Percentiles rank a stretch among this genome's conserved stretches.
Evolutionary conservation across 73 alveolate genomes (phyloP).

Genomic region (Paramecium caudatum): DNA sequence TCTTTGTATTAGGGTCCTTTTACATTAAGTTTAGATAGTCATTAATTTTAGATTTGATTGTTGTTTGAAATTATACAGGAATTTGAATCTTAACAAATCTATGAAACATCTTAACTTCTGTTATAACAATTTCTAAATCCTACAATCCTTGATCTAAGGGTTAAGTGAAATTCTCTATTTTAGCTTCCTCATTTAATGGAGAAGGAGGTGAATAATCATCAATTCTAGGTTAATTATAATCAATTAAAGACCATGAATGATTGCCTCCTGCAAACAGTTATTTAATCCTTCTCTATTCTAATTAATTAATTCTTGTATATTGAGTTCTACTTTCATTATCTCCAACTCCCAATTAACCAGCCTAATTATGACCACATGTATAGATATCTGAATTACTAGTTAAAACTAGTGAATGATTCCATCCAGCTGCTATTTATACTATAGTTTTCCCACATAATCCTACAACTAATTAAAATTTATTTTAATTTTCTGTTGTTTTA

Average conservation of each 20-base stretch:
- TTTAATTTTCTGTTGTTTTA: constrained; percentile 89
- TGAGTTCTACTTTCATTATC: constrained; percentile 88
- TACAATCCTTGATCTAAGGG: neutral
- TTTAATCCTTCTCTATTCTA: constrained; percentile 88
- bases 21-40: constrained; percentile 36
- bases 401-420: constrained; percentile 96
- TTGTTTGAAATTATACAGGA: neutral
- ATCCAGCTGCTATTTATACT: constrained; percentile 95
- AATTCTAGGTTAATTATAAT: constrained; percentile 90
- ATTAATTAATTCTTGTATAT: constrained; percentile 86
- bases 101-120: constrained; percentile 57
- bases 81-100: constrained; percentile 50
- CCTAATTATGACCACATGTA: constrained; percentile 95
- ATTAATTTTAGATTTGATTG: constrained; percentile 34
- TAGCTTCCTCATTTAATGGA: constrained; percentile 64
- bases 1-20: constrained; percentile 44
- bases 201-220: constrained; percentile 83
- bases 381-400: constrained; percentile 91
- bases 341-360: constrained; percentile 94
- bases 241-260: constrained; percentile 97
- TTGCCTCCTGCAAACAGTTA: constrained; percentile 97
- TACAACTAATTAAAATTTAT: constrained; percentile 90
- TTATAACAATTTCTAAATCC: constrained; percentile 46
- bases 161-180: constrained; percentile 16
- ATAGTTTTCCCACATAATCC: constrained; percentile 83